Evolutionary conservation across 2,329 filamentous ascomycete genomes (phyloP).

Genomic region (Pseudogymnoascus sp.): DNA sequence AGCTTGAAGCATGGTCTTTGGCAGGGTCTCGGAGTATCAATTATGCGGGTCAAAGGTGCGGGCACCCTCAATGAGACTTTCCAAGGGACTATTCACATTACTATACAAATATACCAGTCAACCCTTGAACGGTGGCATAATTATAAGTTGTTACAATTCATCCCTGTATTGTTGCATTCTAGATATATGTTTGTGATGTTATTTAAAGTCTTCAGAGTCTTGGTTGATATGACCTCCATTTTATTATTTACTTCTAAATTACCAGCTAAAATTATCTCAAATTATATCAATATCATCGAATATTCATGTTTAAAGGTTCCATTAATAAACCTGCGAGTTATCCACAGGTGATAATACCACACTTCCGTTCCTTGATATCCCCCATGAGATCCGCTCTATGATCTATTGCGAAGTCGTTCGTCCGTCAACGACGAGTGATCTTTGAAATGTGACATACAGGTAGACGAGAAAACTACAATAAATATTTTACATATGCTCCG

Average conservation of each 20-base stretch:
- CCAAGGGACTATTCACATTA: neutral
- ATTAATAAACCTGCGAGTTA: neutral
- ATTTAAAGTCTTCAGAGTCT: neutral
- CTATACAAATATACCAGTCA: neutral
- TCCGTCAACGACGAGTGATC: neutral
- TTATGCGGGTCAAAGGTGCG: neutral
- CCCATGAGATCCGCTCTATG: neutral
- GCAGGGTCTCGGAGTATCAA: slow-evolving; percentile 1
- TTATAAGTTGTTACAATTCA: neutral
- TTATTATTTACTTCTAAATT: neutral
- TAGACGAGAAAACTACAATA: neutral
- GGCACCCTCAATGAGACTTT: neutral
- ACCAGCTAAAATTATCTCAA: neutral
- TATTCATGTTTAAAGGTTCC: neutral
- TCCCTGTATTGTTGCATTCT: neutral
- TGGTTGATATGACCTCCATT: neutral
- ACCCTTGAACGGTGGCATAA: neutral
- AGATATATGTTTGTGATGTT: neutral
- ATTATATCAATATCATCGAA: neutral
- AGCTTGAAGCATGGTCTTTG: neutral
- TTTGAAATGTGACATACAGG: neutral
- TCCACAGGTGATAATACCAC: neutral
- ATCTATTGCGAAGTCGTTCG: neutral
- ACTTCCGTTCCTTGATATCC: neutral
- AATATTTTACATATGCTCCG: slow-evolving; percentile 4